Percentiles rank a stretch among this genome's conserved stretches.
Evolutionary conservation across 73 alveolate species (phyloP).

Genomic region (Paramecium tetraurelia): DNA sequence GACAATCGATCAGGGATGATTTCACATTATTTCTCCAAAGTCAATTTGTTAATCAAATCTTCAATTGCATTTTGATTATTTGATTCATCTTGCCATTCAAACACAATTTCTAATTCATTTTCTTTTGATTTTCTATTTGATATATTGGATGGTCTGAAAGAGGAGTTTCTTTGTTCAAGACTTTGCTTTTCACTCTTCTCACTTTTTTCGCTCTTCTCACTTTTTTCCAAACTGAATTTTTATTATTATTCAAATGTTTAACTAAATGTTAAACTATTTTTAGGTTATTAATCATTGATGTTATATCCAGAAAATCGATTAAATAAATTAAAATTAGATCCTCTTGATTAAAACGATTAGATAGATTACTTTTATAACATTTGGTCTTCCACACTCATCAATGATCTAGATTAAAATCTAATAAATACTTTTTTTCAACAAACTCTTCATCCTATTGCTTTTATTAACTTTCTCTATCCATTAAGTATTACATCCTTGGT

Average conservation of each 20-base stretch:
- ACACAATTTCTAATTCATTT: slow-evolving; percentile 15
- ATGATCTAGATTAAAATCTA: neutral
- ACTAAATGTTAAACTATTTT: neutral
- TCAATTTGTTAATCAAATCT: neutral
- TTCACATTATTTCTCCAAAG: slow-evolving; percentile 33
- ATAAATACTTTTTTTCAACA: neutral
- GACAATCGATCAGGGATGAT: neutral
- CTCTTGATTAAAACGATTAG: slow-evolving; percentile 9
- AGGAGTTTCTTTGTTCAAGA: neutral
- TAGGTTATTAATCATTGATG: neutral
- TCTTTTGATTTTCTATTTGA: slow-evolving; percentile 3
- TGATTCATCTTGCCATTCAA: slow-evolving; percentile 7
- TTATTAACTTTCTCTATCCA: neutral
- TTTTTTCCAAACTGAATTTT: neutral
- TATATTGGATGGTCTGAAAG: neutral
- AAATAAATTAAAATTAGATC: neutral
- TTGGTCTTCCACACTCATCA: slow-evolving; percentile 25
- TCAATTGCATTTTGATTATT: neutral
- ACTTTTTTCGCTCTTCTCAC: neutral
- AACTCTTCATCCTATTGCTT: neutral
- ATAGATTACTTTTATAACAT: neutral
- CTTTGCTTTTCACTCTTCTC: neutral
- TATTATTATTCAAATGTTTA: neutral
- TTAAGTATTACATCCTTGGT: neutral
- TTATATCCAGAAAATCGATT: neutral